phyloP scores from a whole-genome alignment of 2,329 filamentous ascomycete genomes.

The Talaromyces pinophilus region DNA sequence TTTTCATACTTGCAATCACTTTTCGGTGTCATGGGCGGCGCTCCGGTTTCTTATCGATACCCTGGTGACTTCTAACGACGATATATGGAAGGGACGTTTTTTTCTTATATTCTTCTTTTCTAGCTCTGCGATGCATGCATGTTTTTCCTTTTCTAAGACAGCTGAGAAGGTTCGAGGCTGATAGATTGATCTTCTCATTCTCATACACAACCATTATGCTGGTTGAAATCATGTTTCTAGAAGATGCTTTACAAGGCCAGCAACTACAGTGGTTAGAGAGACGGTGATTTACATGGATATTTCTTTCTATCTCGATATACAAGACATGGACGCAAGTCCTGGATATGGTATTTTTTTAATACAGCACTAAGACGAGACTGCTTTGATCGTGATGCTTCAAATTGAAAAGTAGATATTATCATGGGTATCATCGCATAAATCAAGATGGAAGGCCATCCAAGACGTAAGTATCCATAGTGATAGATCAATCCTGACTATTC shows the following conservation, averaged over 20 bases:
- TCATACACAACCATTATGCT: background rate
- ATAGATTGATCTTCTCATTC: slow-evolving; percentile 16
- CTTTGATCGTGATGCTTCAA: background rate
- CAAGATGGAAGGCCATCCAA: too few relatives aligned
- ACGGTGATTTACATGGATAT: background rate
- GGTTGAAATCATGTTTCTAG: slow-evolving; percentile 2
- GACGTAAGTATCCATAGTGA: background rate
- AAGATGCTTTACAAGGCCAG: slow-evolving; percentile 1
- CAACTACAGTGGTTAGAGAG: slow-evolving; percentile 4
- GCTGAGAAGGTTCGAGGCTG: slow-evolving; percentile 6
- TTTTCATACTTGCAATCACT: slow-evolving; percentile 21
- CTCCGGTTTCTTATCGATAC: slow-evolving; percentile 20
- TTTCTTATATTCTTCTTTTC: slow-evolving; percentile 19
- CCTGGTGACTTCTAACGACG: slow-evolving; percentile 24
- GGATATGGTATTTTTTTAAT: background rate
- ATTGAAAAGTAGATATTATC: background rate
- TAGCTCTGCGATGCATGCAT: slow-evolving; percentile 2
- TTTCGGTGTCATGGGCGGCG: slow-evolving; percentile 18
- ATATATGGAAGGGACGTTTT: slow-evolving; percentile 13
- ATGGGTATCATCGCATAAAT: slow-evolving; percentile 10
- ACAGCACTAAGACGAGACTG: background rate
- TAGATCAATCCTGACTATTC: background rate
- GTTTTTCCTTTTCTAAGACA: background rate
- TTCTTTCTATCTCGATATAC: slow-evolving; percentile 19
- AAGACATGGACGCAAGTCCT: slow-evolving; percentile 24